Conservation (phyloP, 2,329 filamentous ascomycete species). For the Cladophialophora immunda region DNA sequence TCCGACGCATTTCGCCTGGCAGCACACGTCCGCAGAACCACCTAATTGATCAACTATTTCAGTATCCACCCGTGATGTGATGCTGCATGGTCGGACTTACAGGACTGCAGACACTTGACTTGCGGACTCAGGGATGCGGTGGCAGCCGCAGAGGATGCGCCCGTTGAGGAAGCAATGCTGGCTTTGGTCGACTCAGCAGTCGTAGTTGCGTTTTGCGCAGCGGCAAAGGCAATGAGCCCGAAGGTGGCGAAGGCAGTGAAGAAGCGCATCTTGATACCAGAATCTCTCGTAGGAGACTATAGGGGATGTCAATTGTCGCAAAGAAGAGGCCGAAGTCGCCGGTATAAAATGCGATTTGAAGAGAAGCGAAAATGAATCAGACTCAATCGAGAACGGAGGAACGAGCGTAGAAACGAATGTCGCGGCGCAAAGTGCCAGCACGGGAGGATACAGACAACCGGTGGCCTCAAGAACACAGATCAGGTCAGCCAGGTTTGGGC, state of each 20-base stretch:
- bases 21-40: conserved; percentile 56
- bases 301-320: background rate
- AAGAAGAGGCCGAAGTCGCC: conserved; percentile 2
- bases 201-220: conserved; percentile 44
- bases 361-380: conserved; percentile 9
- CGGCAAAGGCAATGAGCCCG: conserved; percentile 55
- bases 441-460: conserved; percentile 2
- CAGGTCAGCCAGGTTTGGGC: conserved; percentile 11
- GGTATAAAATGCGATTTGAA: conserved; percentile 10
- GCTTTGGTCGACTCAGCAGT: conserved; percentile 41
- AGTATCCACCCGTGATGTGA: background rate
- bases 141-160: conserved; percentile 43
- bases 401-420: conserved; percentile 23
- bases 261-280: conserved; percentile 38
- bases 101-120: conserved; percentile 48
- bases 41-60: conserved; percentile 44
- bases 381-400: conserved; percentile 9
- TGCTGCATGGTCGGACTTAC: conserved; percentile 43
- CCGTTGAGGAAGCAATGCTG: conserved; percentile 45
- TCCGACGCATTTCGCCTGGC: conserved; percentile 60
- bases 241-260: conserved; percentile 40
- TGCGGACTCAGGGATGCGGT: conserved; percentile 47
- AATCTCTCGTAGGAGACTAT: background rate
- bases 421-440: conserved; percentile 26
- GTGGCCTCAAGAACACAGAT: conserved; percentile 5